Percentiles rank a stretch among this genome's conserved stretches.
phyloP scores from a whole-genome alignment of 1,284 basidiomycete genomes.

The Abortiporus biennis region DNA sequence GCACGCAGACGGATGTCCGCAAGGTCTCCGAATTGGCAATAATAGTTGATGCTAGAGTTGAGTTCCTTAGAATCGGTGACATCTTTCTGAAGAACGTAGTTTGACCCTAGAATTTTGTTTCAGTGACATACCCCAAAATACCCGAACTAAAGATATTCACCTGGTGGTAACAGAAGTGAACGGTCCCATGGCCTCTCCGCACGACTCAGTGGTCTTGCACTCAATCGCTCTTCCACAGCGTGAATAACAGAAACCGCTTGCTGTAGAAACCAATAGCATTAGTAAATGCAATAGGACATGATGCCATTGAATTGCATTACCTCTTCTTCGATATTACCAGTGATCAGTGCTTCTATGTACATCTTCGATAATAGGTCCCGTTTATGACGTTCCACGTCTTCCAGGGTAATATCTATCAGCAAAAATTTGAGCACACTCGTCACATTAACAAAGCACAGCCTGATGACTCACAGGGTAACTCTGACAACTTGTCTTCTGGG shows the following conservation, averaged over 20 bases:
- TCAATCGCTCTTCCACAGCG: constrained; percentile 14
- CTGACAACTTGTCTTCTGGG: constrained; percentile 20
- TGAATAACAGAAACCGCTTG: constrained; percentile 11
- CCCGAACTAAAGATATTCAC: constrained; percentile 8
- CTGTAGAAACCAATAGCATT: constrained; percentile 8
- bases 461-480: constrained; percentile 16
- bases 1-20: constrained; percentile 15
- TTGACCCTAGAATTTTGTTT: constrained; percentile 18
- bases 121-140: not conserved
- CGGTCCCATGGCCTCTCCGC: constrained; percentile 17
- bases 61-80: constrained; percentile 21
- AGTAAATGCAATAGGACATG: not conserved
- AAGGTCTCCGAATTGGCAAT: constrained; percentile 23
- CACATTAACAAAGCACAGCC: not conserved
- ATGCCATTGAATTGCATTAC: constrained; percentile 8
- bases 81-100: constrained; percentile 15
- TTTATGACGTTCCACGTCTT: constrained; percentile 20
- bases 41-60: constrained; percentile 22
- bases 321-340: constrained; percentile 19
- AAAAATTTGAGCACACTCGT: not conserved
- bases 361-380: constrained; percentile 19
- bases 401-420: constrained; percentile 14
- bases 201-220: constrained; percentile 12
- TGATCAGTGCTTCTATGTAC: constrained; percentile 18
- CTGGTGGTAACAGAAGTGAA: constrained; percentile 18